Base-by-base conservation (phyloP, 2,329 filamentous ascomycete species). In the Colletotrichum sidae region DNA sequence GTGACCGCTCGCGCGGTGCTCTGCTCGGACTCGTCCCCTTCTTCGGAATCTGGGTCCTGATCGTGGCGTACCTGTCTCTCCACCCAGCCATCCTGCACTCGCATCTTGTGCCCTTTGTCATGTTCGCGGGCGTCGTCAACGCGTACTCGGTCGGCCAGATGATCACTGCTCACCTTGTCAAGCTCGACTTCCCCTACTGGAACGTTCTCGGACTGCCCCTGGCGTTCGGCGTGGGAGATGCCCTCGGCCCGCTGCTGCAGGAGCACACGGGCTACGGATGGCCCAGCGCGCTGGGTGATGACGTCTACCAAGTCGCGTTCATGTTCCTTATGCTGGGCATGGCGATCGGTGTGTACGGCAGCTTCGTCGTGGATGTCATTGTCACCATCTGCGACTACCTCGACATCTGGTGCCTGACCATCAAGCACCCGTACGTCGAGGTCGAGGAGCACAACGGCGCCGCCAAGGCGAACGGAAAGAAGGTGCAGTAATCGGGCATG, bases 401-500 rank as follows among this genome's bases (percentile, higher is more conserved):
- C 67, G 96, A 99, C 76, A 99, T 99, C 70, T 98, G 94, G 93
- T 99, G 96, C 76, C 83, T 99, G 76, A 97, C 92, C 1, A 99
- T 99, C 81, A 99, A 99, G 86, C 90, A 98, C 72, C 88, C 87
- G 25, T 84, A 85, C 69, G 80, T 83, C 33, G 84, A 86, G 72
- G 78, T 70, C 12, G 62, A 71, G 50, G 55, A 73, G 58, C 70
- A 77, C 55, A 77, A 80, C 62, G 74, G 56, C 42, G 52, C 34
- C 15, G 47, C 53, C 49, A 49, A 75, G 6, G 70, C 76, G 37
- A 77, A 74, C 46, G 76, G 74, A 37, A 81, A 83, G 71, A 84
- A 84, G 78, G 77, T 71, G 33, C 72, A 73, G 55, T 73, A 70
- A 64, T 42, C 15, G 37, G 4, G 13, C 8, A 11, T 17, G 17